Percentiles rank a stretch among this genome's conserved stretches.
Evolutionary conservation across 1,284 basidiomycete species (phyloP).

Genomic region (Naganishia sp.): DNA sequence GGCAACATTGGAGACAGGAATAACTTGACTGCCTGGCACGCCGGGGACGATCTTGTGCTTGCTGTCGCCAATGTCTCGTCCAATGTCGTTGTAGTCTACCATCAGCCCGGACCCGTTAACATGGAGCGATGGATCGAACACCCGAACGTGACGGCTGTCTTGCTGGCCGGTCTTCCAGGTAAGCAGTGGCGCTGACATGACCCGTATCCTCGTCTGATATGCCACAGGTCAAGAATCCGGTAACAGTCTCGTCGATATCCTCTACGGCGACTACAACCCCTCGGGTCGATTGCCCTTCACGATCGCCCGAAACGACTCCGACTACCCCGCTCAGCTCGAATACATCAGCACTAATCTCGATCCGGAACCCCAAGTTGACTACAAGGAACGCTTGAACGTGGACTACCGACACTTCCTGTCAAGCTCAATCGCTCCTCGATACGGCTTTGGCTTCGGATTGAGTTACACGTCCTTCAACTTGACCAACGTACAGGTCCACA

Average conservation of each 20-base stretch:
- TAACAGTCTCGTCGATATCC: conserved; percentile 67
- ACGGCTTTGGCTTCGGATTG: conserved; percentile 79
- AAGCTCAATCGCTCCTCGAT: conserved; percentile 63
- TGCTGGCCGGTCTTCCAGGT: conserved; percentile 46
- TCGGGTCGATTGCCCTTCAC: conserved; percentile 77
- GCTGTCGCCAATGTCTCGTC: conserved; percentile 54
- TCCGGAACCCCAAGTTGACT: conserved; percentile 59
- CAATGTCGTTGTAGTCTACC: conserved; percentile 79
- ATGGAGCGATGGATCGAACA: conserved; percentile 74
- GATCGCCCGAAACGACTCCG: conserved; percentile 66
- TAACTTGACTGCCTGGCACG: conserved; percentile 77
- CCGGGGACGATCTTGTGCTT: conserved; percentile 61
- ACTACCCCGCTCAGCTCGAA: conserved; percentile 63
- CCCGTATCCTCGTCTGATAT: conserved; percentile 57
- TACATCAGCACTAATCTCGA: conserved; percentile 44
- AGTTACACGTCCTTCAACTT: conserved; percentile 80
- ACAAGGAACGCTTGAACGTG: conserved; percentile 70
- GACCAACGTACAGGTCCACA: conserved; percentile 54
- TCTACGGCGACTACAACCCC: conserved; percentile 64
- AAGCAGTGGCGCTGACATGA: background rate
- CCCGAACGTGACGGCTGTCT: conserved; percentile 61
- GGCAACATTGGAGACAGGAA: conserved; percentile 75
- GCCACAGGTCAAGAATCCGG: conserved; percentile 76
- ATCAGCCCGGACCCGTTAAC: conserved; percentile 72
- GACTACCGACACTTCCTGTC: conserved; percentile 78